These are phyloP conservation scores for Botryotinia globosa DNA, from an alignment of 2,329 filamentous ascomycete genomes.

Conservation along the genomic window DNA sequence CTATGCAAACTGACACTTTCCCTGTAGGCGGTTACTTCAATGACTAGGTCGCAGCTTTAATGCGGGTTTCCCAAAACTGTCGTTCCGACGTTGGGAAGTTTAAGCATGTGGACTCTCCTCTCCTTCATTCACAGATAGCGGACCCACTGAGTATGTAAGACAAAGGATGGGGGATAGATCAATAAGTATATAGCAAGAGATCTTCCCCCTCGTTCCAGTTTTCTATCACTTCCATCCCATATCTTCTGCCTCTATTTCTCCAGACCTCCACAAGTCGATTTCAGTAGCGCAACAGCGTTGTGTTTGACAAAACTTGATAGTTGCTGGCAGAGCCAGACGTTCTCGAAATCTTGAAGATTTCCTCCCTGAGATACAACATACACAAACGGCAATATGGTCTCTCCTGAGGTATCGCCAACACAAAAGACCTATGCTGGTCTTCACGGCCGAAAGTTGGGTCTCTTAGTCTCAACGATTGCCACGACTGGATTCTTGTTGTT, in stretches of 20 bases:
- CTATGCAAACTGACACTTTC: not conserved
- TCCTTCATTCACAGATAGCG: not conserved
- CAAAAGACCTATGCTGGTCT: constrained; percentile 53
- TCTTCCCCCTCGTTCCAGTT: constrained; percentile 7
- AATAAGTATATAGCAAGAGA: constrained; percentile 16
- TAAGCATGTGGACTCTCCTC: constrained; percentile 8
- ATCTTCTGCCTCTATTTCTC: not conserved
- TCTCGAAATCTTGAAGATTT: constrained; percentile 16
- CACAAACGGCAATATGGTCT: not conserved
- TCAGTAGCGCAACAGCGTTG: constrained; percentile 14
- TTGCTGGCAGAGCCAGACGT: constrained; percentile 18
- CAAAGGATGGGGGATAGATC: constrained; percentile 14
- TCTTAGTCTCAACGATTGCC: constrained; percentile 67
- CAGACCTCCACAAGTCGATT: constrained; percentile 14
- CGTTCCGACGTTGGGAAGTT: constrained; percentile 13
- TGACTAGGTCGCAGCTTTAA: not conserved
- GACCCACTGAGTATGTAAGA: constrained; percentile 8
- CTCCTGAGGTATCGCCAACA: constrained; percentile 6
- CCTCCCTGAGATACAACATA: not conserved
- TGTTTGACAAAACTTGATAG: constrained; percentile 12
- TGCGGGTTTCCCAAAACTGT: constrained; percentile 14
- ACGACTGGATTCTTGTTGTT: constrained; percentile 82
- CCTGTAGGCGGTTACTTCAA: constrained; percentile 7
- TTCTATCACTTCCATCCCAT: not conserved
- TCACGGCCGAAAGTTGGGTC: constrained; percentile 62